Percentiles rank a stretch among this genome's conserved stretches.
Conservation (phyloP, 495 filamentous ascomycete species). For the Usnea hakonensis region DNA sequence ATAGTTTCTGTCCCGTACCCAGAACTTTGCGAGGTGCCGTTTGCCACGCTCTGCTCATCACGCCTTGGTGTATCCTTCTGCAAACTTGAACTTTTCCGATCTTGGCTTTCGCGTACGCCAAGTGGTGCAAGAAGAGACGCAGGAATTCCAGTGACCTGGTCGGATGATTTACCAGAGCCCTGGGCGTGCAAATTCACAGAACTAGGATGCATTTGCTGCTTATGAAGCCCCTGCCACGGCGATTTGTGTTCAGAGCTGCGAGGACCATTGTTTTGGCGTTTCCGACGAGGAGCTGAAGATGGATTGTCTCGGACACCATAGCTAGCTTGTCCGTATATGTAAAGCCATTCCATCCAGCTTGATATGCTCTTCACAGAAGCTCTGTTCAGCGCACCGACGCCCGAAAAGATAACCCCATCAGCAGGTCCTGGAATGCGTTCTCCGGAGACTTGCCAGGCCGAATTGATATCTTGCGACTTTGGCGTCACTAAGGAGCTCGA, state of each 20-base stretch:
- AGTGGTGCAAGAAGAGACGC: constrained; percentile 17
- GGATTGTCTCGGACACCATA: constrained; percentile 78
- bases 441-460: constrained; percentile 4
- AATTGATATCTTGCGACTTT: neutral
- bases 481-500: constrained; percentile 10
- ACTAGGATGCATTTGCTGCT: neutral
- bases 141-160: constrained; percentile 14
- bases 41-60: neutral
- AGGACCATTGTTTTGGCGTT: constrained; percentile 28
- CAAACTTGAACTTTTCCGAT: neutral
- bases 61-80: neutral
- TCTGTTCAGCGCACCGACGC: constrained; percentile 59
- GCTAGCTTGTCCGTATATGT: constrained; percentile 64
- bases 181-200: neutral
- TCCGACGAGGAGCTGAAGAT: constrained; percentile 44
- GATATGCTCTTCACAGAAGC: constrained; percentile 58
- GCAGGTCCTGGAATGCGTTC: constrained; percentile 35
- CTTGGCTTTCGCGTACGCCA: neutral
- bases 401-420: constrained; percentile 80
- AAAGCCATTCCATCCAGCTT: constrained; percentile 78
- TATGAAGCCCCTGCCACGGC: neutral
- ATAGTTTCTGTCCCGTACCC: constrained; percentile 37
- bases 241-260: neutral
- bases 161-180: neutral
- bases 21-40: constrained; percentile 2